Conservation (phyloP, 352 stramenopile genomes). For the Phytophthora fragariae region DNA sequence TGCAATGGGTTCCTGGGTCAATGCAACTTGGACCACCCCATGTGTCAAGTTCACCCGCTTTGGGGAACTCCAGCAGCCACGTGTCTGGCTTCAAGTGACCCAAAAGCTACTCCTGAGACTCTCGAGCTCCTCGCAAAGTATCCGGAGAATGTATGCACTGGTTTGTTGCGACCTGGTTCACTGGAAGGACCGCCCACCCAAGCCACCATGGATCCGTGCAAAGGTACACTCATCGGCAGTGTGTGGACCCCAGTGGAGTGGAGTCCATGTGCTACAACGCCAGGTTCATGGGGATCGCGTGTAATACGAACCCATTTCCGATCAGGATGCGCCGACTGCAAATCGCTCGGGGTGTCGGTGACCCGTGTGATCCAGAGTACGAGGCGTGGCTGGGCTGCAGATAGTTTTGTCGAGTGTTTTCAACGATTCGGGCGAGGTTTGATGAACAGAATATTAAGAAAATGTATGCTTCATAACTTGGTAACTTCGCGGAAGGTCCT, state of each 20-base stretch:
- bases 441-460: too few species aligned
- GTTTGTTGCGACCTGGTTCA: neutral
- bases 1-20: too few species aligned
- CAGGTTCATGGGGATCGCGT: too few species aligned
- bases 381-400: constrained; percentile 16
- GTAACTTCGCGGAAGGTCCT: too few species aligned
- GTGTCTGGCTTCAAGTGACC: constrained; percentile 1
- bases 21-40: too few species aligned
- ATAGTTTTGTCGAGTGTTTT: neutral
- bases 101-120: constrained; percentile 15
- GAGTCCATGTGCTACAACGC: constrained; percentile 32
- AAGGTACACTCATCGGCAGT: constrained; percentile 42
- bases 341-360: constrained; percentile 21
- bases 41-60: constrained; percentile 11
- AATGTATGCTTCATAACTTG: too few species aligned
- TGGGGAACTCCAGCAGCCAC: constrained; percentile 24
- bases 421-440: too few species aligned
- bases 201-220: constrained; percentile 19
- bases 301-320: too few species aligned
- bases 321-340: constrained; percentile 15
- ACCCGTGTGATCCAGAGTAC: constrained; percentile 22
- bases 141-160: neutral
- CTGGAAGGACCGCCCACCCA: constrained; percentile 6
- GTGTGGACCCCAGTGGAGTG: neutral
- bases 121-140: constrained; percentile 7